phyloP scores from a whole-genome alignment of 2,329 filamentous ascomycete species.

The Trichoderma polysporum region DNA sequence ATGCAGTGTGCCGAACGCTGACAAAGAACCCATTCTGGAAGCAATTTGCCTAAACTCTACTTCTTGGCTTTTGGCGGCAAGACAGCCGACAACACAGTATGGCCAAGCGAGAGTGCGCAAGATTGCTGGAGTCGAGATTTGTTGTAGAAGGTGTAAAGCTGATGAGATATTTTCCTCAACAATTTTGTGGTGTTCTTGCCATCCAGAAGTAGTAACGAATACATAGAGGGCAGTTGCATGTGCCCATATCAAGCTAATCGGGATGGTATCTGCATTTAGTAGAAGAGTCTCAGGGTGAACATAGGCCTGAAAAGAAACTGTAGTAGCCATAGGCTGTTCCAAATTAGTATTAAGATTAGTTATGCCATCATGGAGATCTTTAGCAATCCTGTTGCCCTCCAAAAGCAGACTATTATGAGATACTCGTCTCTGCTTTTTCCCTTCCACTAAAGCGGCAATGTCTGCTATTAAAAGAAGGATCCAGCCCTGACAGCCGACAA shows the following conservation, averaged over 20 bases:
- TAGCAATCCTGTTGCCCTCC: background rate
- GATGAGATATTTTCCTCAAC: background rate
- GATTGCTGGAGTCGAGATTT: background rate
- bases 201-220: background rate
- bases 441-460: background rate
- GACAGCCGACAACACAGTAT: constrained; percentile 7
- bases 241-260: background rate
- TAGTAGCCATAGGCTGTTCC: background rate
- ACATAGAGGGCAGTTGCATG: background rate
- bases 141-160: background rate
- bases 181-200: background rate
- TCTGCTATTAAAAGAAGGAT: background rate
- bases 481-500: constrained; percentile 9
- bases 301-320: background rate
- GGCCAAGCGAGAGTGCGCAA: constrained; percentile 11
- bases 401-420: background rate
- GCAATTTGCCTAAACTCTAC: background rate
- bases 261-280: background rate
- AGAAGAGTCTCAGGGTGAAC: background rate
- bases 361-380: background rate
- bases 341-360: background rate
- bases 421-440: background rate
- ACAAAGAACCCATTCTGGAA: constrained; percentile 5
- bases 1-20: background rate
- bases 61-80: background rate